Percentiles rank a stretch among this genome's conserved stretches.
Evolutionary conservation across 2,329 filamentous ascomycete species (phyloP).

Genomic region (Calycina herbarum): DNA sequence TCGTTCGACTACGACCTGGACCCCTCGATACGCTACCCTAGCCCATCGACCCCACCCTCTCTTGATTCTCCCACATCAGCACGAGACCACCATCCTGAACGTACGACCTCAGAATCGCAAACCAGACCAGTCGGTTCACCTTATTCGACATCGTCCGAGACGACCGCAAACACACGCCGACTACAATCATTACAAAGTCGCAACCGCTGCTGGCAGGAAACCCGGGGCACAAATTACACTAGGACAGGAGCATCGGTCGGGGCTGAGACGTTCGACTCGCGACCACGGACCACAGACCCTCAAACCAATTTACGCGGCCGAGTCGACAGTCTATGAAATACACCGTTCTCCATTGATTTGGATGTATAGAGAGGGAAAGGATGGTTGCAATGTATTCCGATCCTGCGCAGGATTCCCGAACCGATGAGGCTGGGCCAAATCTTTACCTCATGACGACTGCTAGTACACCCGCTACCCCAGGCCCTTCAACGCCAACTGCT

Average conservation of each 20-base stretch:
- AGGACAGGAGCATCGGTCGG: conserved; percentile 3
- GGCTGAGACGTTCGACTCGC: neutral
- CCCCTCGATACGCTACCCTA: neutral
- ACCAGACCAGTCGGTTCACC: neutral
- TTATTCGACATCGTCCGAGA: neutral
- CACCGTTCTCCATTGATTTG: neutral
- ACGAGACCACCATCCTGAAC: conserved; percentile 10
- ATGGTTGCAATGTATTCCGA: conserved; percentile 20
- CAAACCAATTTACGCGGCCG: neutral
- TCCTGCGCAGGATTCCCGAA: conserved; percentile 17
- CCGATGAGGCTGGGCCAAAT: conserved; percentile 26
- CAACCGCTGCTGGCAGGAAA: neutral
- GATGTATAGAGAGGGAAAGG: conserved; percentile 8
- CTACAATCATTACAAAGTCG: neutral
- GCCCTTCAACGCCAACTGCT: conserved; percentile 37
- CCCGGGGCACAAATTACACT: neutral
- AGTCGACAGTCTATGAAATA: neutral
- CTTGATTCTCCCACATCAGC: conserved; percentile 13
- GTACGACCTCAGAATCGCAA: neutral
- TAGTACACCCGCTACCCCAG: conserved; percentile 36
- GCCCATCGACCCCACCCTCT: conserved; percentile 6
- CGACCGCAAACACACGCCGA: neutral
- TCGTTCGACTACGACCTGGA: neutral
- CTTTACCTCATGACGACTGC: conserved; percentile 34
- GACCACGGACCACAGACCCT: neutral